phyloP scores from a whole-genome alignment of 2,329 filamentous ascomycete species.

The Xylaria sp. region DNA sequence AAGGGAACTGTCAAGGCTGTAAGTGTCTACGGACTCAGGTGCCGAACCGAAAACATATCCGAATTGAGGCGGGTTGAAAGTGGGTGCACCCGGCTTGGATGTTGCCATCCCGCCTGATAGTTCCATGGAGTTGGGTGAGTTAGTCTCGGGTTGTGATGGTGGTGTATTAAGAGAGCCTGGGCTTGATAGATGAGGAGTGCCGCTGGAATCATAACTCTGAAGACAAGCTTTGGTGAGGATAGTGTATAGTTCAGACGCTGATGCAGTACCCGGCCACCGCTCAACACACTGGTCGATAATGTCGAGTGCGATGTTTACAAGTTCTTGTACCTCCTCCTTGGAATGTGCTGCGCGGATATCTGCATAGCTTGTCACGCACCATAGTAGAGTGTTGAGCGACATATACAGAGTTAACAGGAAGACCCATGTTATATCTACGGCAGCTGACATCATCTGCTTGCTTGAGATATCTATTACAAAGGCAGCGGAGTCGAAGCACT shows the following conservation, averaged over 20 bases:
- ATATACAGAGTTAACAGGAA: constrained; percentile 91
- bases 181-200: constrained; percentile 52
- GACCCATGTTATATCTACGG: constrained; percentile 91
- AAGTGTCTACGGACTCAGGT: constrained; percentile 63
- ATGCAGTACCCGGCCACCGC: constrained; percentile 89
- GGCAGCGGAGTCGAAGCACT: constrained; percentile 84
- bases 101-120: constrained; percentile 52
- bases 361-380: constrained; percentile 83
- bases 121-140: constrained; percentile 59
- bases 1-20: constrained; percentile 57
- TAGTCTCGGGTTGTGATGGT: constrained; percentile 61
- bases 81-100: constrained; percentile 50
- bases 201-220: constrained; percentile 80
- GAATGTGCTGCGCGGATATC: constrained; percentile 80
- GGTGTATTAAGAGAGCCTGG: constrained; percentile 57
- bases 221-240: constrained; percentile 87
- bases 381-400: constrained; percentile 89
- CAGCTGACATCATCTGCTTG: constrained; percentile 79
- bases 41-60: constrained; percentile 68
- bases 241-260: constrained; percentile 86
- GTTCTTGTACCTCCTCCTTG: constrained; percentile 78
- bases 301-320: constrained; percentile 80
- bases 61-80: constrained; percentile 66
- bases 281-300: constrained; percentile 83
- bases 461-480: constrained; percentile 85